Percentiles rank a stretch among this genome's conserved stretches.
phyloP scores from a whole-genome alignment of 2,329 filamentous ascomycete species.

The Periconia digitata region DNA sequence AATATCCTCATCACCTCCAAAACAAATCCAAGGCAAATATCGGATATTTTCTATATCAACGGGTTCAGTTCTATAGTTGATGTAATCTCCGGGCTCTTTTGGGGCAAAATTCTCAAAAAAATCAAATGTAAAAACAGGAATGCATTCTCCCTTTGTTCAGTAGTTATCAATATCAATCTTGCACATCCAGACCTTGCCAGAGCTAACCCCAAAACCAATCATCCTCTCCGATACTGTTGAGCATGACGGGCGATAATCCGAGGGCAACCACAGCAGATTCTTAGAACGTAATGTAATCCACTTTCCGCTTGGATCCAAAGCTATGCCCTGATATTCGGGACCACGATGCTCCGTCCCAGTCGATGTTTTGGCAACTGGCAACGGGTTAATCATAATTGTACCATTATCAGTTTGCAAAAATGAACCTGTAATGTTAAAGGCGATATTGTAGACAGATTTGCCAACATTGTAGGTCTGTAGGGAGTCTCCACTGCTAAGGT shows the following conservation, averaged over 20 bases:
- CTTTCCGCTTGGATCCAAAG: neutral
- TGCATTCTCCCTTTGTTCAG: too few species aligned
- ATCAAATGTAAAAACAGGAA: too few species aligned
- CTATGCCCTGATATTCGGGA: too few species aligned
- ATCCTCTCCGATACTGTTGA: slow-evolving; percentile 13
- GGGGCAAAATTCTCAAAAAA: too few species aligned
- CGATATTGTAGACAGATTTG: slow-evolving; percentile 8
- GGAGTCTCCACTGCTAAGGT: slow-evolving; percentile 39
- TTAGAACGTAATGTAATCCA: neutral
- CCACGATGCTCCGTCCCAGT: neutral
- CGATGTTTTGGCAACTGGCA: neutral
- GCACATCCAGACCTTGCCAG: slow-evolving; percentile 17
- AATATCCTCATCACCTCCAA: too few species aligned
- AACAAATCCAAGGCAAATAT: too few species aligned
- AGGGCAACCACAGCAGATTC: neutral
- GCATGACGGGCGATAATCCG: slow-evolving; percentile 15
- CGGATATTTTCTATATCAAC: too few species aligned
- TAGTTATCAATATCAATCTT: slow-evolving; percentile 1
- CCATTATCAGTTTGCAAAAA: neutral
- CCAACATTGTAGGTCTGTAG: too few species aligned
- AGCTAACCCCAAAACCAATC: slow-evolving; percentile 12
- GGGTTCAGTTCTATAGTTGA: too few species aligned
- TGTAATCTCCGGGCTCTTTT: too few species aligned
- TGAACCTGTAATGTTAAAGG: slow-evolving; percentile 48
- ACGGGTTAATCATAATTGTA: neutral